Evolutionary conservation across 495 filamentous ascomycete genomes (phyloP).

Genomic region (Terfezia boudieri): DNA sequence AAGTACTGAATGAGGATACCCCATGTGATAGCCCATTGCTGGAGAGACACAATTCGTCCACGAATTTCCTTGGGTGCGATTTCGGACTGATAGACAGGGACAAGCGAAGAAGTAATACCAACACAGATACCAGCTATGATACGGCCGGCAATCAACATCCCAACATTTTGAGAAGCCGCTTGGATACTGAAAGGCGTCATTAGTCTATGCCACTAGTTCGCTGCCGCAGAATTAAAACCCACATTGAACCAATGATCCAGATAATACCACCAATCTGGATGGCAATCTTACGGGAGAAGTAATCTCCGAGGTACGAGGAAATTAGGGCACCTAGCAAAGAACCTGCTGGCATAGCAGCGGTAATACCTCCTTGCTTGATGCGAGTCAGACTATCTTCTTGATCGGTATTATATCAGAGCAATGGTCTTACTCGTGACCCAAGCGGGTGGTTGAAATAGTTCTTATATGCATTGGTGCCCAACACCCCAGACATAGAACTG

Average conservation of each 20-base stretch:
- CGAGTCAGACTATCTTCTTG: not conserved
- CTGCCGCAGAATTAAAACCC: constrained; percentile 5
- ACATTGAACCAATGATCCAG: constrained; percentile 50
- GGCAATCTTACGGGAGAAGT: constrained; percentile 41
- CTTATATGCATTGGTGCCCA: constrained; percentile 38
- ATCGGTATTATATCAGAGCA: not conserved
- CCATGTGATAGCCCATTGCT: constrained; percentile 66
- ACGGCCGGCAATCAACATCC: constrained; percentile 45
- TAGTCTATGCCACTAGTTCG: not conserved
- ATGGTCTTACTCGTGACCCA: constrained; percentile 8
- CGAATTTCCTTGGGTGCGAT: constrained; percentile 58
- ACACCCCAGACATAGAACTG: constrained; percentile 43
- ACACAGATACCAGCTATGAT: constrained; percentile 50
- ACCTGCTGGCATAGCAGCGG: constrained; percentile 52
- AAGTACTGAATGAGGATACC: constrained; percentile 36
- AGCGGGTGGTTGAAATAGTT: constrained; percentile 34
- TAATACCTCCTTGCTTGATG: constrained; percentile 35
- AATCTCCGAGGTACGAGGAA: constrained; percentile 45
- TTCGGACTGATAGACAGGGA: constrained; percentile 62
- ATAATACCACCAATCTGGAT: constrained; percentile 47
- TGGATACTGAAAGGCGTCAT: constrained; percentile 24
- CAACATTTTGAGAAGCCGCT: constrained; percentile 35
- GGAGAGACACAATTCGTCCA: constrained; percentile 48
- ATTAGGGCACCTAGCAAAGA: constrained; percentile 45
- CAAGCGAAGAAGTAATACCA: constrained; percentile 51